phyloP scores from a whole-genome alignment of 2,329 filamentous ascomycete genomes.

The Beauveria caledonica region DNA sequence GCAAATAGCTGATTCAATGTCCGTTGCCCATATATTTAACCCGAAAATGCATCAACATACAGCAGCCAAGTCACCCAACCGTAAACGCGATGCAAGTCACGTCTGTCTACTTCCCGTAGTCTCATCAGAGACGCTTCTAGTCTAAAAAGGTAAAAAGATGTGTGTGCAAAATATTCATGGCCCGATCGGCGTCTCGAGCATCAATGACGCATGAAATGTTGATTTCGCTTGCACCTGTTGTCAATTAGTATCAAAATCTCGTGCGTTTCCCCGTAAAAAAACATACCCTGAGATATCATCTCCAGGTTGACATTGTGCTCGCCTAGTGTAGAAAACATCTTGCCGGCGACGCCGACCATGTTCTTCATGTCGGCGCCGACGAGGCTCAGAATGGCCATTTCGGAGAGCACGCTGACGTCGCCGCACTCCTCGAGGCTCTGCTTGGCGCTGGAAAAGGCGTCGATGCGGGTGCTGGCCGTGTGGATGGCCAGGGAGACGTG shows the following conservation, averaged over 20 bases:
- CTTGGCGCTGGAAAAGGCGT: slow-evolving; percentile 59
- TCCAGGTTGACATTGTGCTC: slow-evolving; percentile 95
- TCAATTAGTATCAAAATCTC: slow-evolving; percentile 1
- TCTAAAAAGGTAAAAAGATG: slow-evolving; percentile 95
- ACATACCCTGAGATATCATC: slow-evolving; percentile 94
- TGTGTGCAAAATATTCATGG: slow-evolving; percentile 93
- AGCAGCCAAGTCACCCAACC: not conserved
- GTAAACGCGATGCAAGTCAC: not conserved
- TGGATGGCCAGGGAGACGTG: slow-evolving; percentile 97
- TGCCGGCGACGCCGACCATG: slow-evolving; percentile 87
- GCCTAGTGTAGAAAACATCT: slow-evolving; percentile 90
- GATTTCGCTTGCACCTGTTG: slow-evolving; percentile 85
- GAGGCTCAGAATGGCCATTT: slow-evolving; percentile 93
- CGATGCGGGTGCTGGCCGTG: slow-evolving; percentile 57
- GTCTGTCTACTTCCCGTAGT: not conserved
- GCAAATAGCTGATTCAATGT: not conserved
- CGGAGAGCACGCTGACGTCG: slow-evolving; percentile 78
- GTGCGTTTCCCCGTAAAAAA: not conserved
- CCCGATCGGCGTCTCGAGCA: slow-evolving; percentile 79
- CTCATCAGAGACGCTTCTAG: slow-evolving; percentile 26
- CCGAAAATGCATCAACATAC: not conserved
- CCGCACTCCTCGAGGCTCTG: slow-evolving; percentile 72
- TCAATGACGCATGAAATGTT: slow-evolving; percentile 98
- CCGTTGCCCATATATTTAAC: not conserved
- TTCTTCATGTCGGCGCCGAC: slow-evolving; percentile 97